These are phyloP conservation scores for Termitomyces sp. DNA, from an alignment of 768 basidiomycete species.

Conservation along the genomic window DNA sequence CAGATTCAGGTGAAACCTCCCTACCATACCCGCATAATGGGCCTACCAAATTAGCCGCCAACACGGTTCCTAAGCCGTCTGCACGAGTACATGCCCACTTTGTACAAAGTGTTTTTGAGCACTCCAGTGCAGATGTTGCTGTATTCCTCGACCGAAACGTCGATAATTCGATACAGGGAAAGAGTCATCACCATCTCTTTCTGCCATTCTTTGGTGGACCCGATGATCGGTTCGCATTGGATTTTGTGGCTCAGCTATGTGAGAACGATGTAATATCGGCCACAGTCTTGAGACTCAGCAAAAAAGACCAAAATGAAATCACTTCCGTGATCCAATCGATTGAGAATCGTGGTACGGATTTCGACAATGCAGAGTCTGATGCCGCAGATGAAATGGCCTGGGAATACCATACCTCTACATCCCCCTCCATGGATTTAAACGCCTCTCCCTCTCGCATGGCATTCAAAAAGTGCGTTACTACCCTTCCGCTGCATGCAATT, in stretches of 20 bases:
- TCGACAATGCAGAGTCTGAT: conserved; percentile 74
- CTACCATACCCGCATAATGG: neutral
- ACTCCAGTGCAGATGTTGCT: conserved; percentile 70
- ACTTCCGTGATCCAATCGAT: neutral
- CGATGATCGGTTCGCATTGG: conserved; percentile 84
- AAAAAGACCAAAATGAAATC: conserved; percentile 24
- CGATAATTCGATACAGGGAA: conserved; percentile 5
- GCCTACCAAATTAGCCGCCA: neutral
- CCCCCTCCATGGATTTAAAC: neutral
- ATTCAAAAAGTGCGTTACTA: conserved; percentile 53
- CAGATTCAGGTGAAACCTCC: neutral
- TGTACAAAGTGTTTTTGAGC: conserved; percentile 72
- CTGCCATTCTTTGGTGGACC: conserved; percentile 93
- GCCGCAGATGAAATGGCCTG: conserved; percentile 80
- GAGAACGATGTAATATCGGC: conserved; percentile 60
- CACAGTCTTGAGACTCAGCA: conserved; percentile 63
- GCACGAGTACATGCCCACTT: conserved; percentile 73
- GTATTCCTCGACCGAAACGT: conserved; percentile 71
- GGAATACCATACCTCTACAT: conserved; percentile 27
- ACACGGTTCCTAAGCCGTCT: conserved; percentile 30
- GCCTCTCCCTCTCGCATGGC: conserved; percentile 49
- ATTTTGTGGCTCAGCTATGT: conserved; percentile 82
- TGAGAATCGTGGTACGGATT: conserved; percentile 11
- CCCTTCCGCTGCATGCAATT: conserved; percentile 54
- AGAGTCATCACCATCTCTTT: conserved; percentile 59